These are phyloP conservation scores for Tetrahymena borealis DNA, from an alignment of 73 alveolate species.

Conservation along the genomic window DNA sequence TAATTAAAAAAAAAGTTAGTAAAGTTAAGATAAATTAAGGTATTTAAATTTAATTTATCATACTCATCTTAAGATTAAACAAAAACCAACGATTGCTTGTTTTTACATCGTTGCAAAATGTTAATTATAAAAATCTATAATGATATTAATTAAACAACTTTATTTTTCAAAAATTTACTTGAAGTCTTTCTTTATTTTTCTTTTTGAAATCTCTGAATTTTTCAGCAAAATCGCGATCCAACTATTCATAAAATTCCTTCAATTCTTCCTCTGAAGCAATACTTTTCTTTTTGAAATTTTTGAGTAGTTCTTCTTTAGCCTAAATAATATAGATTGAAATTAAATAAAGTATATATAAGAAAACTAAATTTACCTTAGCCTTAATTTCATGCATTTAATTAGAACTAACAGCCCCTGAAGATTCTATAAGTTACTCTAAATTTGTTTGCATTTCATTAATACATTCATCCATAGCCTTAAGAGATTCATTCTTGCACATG, in stretches of 20 bases:
- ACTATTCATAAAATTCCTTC: constrained; percentile 4
- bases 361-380: background rate
- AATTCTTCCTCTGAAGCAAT: constrained; percentile 37
- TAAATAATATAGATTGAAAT: background rate
- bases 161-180: background rate
- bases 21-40: background rate
- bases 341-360: too few relatives aligned
- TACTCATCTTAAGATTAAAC: too few relatives aligned
- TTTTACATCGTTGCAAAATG: too few relatives aligned
- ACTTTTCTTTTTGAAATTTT: constrained; percentile 22
- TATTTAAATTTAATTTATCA: background rate
- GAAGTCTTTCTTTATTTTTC: constrained; percentile 18
- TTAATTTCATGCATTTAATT: background rate
- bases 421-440: constrained; percentile 2
- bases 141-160: too few relatives aligned
- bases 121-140: too few relatives aligned
- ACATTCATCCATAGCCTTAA: constrained; percentile 66
- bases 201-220: constrained; percentile 24
- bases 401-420: background rate
- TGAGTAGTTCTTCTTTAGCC: constrained; percentile 4
- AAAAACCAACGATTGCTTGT: too few relatives aligned
- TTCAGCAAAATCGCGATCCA: constrained; percentile 23
- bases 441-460: constrained; percentile 47
- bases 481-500: constrained; percentile 84
- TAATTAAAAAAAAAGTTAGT: background rate